Evolutionary conservation across 768 basidiomycete species (phyloP).

Genomic region (Suillus weaverae): DNA sequence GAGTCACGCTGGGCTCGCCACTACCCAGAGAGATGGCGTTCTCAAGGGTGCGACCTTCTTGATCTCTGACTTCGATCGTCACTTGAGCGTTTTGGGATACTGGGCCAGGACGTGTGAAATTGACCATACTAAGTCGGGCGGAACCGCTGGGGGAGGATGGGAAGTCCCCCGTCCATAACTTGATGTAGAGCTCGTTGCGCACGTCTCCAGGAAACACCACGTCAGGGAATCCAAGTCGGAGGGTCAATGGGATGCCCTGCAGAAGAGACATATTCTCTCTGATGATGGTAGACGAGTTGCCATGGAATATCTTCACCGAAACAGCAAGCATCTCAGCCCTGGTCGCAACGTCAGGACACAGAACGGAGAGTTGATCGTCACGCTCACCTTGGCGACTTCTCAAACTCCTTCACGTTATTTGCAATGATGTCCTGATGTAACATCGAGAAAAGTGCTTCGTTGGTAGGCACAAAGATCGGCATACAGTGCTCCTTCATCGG

Average conservation of each 20-base stretch:
- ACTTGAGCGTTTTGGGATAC: slow-evolving; percentile 72
- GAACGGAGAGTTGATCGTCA: slow-evolving; percentile 3
- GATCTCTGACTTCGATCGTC: slow-evolving; percentile 80
- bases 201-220: slow-evolving; percentile 91
- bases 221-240: slow-evolving; percentile 92
- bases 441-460: slow-evolving; percentile 87
- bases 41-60: slow-evolving; percentile 67
- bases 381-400: slow-evolving; percentile 75
- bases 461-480: slow-evolving; percentile 82
- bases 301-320: slow-evolving; percentile 83
- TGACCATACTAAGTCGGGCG: slow-evolving; percentile 56
- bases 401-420: slow-evolving; percentile 73
- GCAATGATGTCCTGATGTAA: slow-evolving; percentile 94
- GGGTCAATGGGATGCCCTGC: slow-evolving; percentile 76
- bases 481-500: slow-evolving; percentile 76
- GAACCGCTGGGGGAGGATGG: slow-evolving; percentile 50
- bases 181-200: slow-evolving; percentile 96
- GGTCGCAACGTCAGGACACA: slow-evolving; percentile 7
- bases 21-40: slow-evolving; percentile 79
- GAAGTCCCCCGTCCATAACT: slow-evolving; percentile 94
- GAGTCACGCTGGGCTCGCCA: slow-evolving; percentile 77
- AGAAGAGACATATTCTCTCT: slow-evolving; percentile 84
- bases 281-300: slow-evolving; percentile 72
- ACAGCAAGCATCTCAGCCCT: slow-evolving; percentile 89
- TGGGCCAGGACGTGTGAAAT: slow-evolving; percentile 59